Evolutionary conservation across 306 rosid species (phyloP).

Genomic region (Sicyos edulis): DNA sequence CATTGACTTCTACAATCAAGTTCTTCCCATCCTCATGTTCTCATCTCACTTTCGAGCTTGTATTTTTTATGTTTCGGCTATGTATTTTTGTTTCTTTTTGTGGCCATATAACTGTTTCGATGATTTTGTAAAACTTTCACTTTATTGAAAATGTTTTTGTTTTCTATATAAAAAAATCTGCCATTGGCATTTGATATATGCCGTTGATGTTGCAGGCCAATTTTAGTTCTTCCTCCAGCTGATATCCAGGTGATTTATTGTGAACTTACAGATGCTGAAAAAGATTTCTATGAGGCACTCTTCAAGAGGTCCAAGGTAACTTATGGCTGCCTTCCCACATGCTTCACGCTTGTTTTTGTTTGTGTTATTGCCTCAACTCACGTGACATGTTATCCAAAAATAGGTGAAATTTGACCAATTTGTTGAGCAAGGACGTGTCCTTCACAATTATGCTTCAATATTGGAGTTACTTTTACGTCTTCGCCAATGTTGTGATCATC

Average conservation of each 20-base stretch:
- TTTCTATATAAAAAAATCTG: too few species aligned
- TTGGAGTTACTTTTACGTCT: slow-evolving; percentile 94
- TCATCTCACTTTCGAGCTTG: too few species aligned
- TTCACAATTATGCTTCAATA: slow-evolving; percentile 97
- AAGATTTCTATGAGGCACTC: slow-evolving; percentile 82
- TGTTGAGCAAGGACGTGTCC: slow-evolving; percentile 97
- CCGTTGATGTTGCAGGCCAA: slow-evolving; percentile 60
- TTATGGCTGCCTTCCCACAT: neutral
- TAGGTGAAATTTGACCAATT: slow-evolving; percentile 91
- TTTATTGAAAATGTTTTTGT: too few species aligned
- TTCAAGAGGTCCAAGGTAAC: slow-evolving; percentile 84
- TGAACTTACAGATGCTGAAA: slow-evolving; percentile 84
- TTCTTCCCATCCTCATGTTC: too few species aligned
- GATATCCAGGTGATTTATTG: slow-evolving; percentile 78
- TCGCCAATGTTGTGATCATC: slow-evolving; percentile 96
- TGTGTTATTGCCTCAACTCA: neutral
- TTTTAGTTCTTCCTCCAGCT: slow-evolving; percentile 92
- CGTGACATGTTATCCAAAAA: neutral
- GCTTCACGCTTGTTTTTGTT: neutral
- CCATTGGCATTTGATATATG: slow-evolving; percentile 12
- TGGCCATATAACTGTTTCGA: too few species aligned
- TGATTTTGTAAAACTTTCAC: too few species aligned
- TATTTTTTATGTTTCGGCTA: too few species aligned
- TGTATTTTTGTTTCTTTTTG: too few species aligned
- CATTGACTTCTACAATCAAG: too few species aligned